A percentile compares a stretch with the other conserved stretches of the same genome.
These are phyloP conservation scores for Diddensiella santjacobensis DNA, from an alignment of 805 yeast species.

Conservation along the genomic window DNA sequence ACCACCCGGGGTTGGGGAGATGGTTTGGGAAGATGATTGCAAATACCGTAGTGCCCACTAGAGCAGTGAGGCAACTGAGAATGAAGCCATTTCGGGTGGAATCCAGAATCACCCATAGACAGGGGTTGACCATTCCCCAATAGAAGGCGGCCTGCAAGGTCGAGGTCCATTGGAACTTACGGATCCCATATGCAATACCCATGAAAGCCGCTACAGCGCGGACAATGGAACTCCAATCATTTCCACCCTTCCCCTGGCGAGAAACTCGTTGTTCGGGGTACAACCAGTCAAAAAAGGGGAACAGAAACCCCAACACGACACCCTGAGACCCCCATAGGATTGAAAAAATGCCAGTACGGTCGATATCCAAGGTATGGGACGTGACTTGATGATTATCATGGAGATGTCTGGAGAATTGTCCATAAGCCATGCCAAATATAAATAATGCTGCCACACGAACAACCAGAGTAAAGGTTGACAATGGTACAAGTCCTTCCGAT, in stretches of 20 bases:
- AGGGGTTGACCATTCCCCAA: slow-evolving; percentile 38
- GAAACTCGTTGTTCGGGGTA: slow-evolving; percentile 19
- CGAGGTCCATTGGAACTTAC: slow-evolving; percentile 36
- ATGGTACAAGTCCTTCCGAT: slow-evolving; percentile 17
- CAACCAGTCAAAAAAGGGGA: slow-evolving; percentile 28
- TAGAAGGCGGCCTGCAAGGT: slow-evolving; percentile 35
- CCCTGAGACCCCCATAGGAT: slow-evolving; percentile 31
- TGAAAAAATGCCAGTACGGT: slow-evolving; percentile 24
- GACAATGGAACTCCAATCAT: slow-evolving; percentile 35
- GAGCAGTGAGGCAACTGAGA: slow-evolving; percentile 31
- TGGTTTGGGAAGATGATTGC: slow-evolving; percentile 25
- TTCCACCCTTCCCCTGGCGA: slow-evolving; percentile 23
- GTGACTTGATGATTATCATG: slow-evolving; percentile 30
- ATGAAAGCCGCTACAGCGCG: slow-evolving; percentile 38
- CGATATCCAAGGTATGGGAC: slow-evolving; percentile 23
- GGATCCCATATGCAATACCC: slow-evolving; percentile 38
- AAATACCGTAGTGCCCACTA: slow-evolving; percentile 30
- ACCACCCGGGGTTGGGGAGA: slow-evolving; percentile 20
- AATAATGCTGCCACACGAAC: slow-evolving; percentile 23
- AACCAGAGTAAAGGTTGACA: slow-evolving; percentile 18
- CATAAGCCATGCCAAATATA: slow-evolving; percentile 30
- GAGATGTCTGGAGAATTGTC: slow-evolving; percentile 28
- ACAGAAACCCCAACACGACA: slow-evolving; percentile 27
- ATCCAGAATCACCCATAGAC: slow-evolving; percentile 39
- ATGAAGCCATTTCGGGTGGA: slow-evolving; percentile 36